Percentiles rank a stretch among this genome's conserved stretches.
Conservation (phyloP, 208 protist species). For the Leishmania guyanensis region DNA sequence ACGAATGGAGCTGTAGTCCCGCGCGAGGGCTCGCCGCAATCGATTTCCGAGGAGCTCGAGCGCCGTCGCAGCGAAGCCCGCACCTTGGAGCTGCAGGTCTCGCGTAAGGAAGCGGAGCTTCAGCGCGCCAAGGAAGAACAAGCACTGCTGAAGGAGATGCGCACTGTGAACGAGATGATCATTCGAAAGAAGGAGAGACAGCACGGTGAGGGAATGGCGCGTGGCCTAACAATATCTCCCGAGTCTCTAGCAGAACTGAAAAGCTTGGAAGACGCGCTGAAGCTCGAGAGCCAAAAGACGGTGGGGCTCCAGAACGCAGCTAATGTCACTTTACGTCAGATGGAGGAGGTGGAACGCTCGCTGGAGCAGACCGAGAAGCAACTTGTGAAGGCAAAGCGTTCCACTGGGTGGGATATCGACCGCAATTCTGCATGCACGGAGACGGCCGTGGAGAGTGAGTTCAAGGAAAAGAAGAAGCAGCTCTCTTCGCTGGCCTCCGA, state of each 20-base stretch:
- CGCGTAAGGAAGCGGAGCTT: constrained; percentile 76
- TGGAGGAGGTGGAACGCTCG: constrained; percentile 66
- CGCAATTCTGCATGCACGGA: constrained; percentile 21
- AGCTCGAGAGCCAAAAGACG: constrained; percentile 65
- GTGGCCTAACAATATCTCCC: constrained; percentile 57
- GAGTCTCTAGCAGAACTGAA: constrained; percentile 67
- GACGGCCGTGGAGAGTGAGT: constrained; percentile 50
- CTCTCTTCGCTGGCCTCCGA: constrained; percentile 42
- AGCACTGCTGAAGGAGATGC: constrained; percentile 72
- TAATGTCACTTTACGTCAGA: constrained; percentile 42
- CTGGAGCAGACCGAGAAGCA: constrained; percentile 50
- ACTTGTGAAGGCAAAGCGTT: constrained; percentile 59
- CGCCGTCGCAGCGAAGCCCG: constrained; percentile 58
- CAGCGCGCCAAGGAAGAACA: constrained; percentile 81
- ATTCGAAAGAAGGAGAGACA: constrained; percentile 61
- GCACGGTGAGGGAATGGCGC: constrained; percentile 15
- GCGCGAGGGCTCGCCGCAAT: constrained; percentile 39
- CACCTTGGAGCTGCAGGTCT: constrained; percentile 64
- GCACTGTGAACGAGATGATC: constrained; percentile 78
- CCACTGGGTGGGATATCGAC: constrained; percentile 55
- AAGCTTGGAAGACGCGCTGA: constrained; percentile 71
- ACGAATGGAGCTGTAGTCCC: constrained; percentile 54
- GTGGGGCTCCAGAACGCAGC: constrained; percentile 56
- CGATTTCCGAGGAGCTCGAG: constrained; percentile 48
- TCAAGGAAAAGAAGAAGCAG: constrained; percentile 32